A percentile compares a stretch with the other conserved stretches of the same genome.
These are phyloP conservation scores for Xylariales sp. DNA, from an alignment of 2,329 filamentous ascomycete species.

Conservation along the genomic window DNA sequence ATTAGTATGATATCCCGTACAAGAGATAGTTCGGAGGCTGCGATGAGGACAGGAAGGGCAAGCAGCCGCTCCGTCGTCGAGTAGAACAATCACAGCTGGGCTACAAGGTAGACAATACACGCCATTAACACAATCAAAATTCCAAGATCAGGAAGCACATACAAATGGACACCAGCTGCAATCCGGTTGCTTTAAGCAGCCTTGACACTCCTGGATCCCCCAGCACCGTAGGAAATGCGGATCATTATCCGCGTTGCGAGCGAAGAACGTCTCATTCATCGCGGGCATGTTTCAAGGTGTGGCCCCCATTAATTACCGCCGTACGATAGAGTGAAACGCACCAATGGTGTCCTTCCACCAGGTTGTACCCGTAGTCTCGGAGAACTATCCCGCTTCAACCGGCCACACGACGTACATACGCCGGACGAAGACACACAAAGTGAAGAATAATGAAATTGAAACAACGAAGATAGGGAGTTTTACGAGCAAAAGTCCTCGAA, in stretches of 20 bases:
- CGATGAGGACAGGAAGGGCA: neutral
- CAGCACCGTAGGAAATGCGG: conserved; percentile 63
- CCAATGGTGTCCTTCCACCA: too few relatives aligned
- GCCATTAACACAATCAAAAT: neutral
- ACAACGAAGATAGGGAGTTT: too few relatives aligned
- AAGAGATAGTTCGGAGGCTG: neutral
- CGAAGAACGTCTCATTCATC: conserved; percentile 30
- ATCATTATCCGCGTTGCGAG: conserved; percentile 41
- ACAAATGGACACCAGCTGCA: conserved; percentile 68
- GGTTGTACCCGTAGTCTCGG: too few relatives aligned
- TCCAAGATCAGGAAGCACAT: conserved; percentile 40
- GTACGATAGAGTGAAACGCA: too few relatives aligned
- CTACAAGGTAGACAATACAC: neutral
- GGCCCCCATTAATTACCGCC: too few relatives aligned
- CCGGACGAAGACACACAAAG: too few relatives aligned
- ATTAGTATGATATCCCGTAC: conserved; percentile 2
- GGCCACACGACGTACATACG: too few relatives aligned
- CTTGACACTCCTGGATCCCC: conserved; percentile 60
- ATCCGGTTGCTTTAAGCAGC: conserved; percentile 56
- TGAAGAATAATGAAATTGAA: too few relatives aligned
- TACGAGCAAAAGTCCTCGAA: too few relatives aligned
- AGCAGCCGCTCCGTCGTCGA: neutral
- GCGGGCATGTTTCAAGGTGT: too few relatives aligned
- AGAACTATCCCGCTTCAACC: too few relatives aligned
- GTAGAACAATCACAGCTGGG: neutral